Evolutionary conservation across 768 basidiomycete species (phyloP).

Genomic region (Boletus subparvulus): DNA sequence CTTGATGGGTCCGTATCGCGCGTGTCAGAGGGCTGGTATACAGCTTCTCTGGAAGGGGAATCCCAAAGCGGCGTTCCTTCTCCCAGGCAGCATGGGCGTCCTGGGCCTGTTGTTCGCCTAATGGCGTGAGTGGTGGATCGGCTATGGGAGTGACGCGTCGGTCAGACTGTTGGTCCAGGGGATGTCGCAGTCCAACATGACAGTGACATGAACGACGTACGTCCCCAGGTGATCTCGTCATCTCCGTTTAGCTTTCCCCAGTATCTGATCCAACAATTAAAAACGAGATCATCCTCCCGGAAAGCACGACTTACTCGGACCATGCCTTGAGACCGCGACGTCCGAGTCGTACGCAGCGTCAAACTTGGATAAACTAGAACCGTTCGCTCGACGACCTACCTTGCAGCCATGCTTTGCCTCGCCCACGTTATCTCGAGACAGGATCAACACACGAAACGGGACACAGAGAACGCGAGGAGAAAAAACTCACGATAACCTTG

Average conservation of each 20-base stretch:
- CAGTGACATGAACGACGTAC: conserved; percentile 40
- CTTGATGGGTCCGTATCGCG: conserved; percentile 54
- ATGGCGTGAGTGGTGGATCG: conserved; percentile 53
- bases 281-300: not conserved
- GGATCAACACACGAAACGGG: not conserved
- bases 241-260: conserved; percentile 68
- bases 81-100: conserved; percentile 18
- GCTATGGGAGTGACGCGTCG: conserved; percentile 6
- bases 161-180: not conserved
- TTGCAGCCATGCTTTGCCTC: conserved; percentile 62
- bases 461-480: no score
- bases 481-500: conserved; percentile 44
- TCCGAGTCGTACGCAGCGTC: not conserved
- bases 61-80: conserved; percentile 9
- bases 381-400: conserved; percentile 23
- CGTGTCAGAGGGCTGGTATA: conserved; percentile 54
- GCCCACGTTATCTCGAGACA: conserved; percentile 60
- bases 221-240: conserved; percentile 69
- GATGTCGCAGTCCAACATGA: not conserved
- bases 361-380: not conserved
- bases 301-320: conserved; percentile 49
- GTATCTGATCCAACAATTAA: conserved; percentile 38
- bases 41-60: conserved; percentile 22
- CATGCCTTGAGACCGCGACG: conserved; percentile 40
- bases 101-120: conserved; percentile 58